Conservation (phyloP, 768 basidiomycete species). For the Podaxis sp. region DNA sequence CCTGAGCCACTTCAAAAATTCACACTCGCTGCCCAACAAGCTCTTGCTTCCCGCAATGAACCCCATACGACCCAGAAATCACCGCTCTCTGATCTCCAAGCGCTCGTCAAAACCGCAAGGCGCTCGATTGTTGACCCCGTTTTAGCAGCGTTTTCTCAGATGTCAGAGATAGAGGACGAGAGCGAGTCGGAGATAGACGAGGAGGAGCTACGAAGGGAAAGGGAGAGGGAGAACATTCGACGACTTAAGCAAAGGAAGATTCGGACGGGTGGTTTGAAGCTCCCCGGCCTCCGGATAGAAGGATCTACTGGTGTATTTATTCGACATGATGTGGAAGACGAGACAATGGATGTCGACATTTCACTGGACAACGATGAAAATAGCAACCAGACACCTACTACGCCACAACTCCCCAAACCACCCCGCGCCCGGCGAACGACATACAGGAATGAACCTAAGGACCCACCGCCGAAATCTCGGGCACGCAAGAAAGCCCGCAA, state of each 20-base stretch:
- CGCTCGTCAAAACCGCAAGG: conserved; percentile 54
- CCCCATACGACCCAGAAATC: conserved; percentile 41
- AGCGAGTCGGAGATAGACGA: conserved; percentile 29
- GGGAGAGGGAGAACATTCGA: conserved; percentile 52
- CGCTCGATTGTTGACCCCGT: conserved; percentile 52
- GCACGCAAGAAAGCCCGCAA: conserved; percentile 10
- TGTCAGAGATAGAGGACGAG: conserved; percentile 38
- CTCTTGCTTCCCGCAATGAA: conserved; percentile 34
- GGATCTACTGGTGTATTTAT: conserved; percentile 46
- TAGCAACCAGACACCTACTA: neutral
- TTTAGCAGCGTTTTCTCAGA: conserved; percentile 32
- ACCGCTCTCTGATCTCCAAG: conserved; percentile 54
- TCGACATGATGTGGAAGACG: conserved; percentile 57
- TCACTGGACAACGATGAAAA: conserved; percentile 32
- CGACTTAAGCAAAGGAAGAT: conserved; percentile 57
- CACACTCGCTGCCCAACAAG: conserved; percentile 34
- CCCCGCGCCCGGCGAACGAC: neutral
- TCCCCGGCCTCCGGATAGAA: conserved; percentile 23
- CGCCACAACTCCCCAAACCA: neutral
- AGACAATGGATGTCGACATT: conserved; percentile 62
- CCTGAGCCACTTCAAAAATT: conserved; percentile 51
- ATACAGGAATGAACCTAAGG: conserved; percentile 1
- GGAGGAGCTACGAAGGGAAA: conserved; percentile 36
- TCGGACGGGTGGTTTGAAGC: conserved; percentile 30
- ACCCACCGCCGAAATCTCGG: neutral